Percentiles rank a stretch among this genome's conserved stretches.
Evolutionary conservation across 2,329 filamentous ascomycete genomes (phyloP).

Genomic region (Botrytis medusae): DNA sequence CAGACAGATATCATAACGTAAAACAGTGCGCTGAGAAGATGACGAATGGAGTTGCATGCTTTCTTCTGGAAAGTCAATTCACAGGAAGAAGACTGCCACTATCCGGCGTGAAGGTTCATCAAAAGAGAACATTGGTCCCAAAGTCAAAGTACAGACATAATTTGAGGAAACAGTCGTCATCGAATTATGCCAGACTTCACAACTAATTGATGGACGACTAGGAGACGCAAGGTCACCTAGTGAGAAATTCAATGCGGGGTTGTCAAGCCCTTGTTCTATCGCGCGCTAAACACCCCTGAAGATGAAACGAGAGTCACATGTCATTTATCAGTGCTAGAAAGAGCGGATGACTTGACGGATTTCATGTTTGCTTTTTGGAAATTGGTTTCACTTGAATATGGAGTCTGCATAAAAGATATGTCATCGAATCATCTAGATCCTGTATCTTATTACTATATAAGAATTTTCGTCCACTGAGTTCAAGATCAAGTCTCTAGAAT

Average conservation of each 20-base stretch:
- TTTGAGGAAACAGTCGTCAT: background rate
- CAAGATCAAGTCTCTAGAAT: background rate
- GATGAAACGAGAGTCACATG: background rate
- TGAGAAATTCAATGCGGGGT: background rate
- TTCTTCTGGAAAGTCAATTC: background rate
- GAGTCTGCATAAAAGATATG: background rate
- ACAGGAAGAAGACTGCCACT: background rate
- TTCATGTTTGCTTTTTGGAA: background rate
- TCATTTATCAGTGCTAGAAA: background rate
- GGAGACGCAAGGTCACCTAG: background rate
- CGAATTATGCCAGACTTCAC: background rate
- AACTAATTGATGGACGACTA: background rate
- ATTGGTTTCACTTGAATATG: background rate
- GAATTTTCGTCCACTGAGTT: background rate
- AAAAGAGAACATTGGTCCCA: background rate
- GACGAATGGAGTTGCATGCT: background rate
- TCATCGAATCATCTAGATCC: background rate
- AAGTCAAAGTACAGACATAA: background rate
- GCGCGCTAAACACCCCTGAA: constrained; percentile 2
- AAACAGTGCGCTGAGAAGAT: background rate
- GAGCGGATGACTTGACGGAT: background rate
- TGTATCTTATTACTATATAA: background rate
- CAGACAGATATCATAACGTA: background rate
- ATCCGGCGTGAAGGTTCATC: background rate
- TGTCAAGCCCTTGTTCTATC: background rate